phyloP scores from a whole-genome alignment of 805 yeast species.

The Saturnispora besseyi region DNA sequence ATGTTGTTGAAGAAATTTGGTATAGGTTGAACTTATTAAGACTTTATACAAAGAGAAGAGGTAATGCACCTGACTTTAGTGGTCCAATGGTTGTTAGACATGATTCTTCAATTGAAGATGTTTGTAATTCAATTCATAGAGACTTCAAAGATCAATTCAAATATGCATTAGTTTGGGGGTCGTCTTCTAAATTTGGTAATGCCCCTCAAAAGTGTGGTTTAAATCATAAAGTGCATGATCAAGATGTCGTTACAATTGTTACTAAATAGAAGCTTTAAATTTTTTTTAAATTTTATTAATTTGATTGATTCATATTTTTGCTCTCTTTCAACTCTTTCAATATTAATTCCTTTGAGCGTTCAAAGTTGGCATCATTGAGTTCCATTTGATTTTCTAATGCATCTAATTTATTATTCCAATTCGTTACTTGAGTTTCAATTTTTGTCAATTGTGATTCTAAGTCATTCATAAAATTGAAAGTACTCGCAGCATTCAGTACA shows the following conservation, averaged over 20 bases:
- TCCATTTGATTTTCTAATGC: slow-evolving; percentile 14
- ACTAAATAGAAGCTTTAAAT: slow-evolving; percentile 45
- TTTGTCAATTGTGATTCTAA: slow-evolving; percentile 14
- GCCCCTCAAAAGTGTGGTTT: slow-evolving; percentile 96
- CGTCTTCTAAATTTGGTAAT: slow-evolving; percentile 70
- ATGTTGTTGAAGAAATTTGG: slow-evolving; percentile 91
- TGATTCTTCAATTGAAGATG: slow-evolving; percentile 70
- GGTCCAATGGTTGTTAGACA: slow-evolving; percentile 90
- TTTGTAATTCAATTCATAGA: slow-evolving; percentile 87
- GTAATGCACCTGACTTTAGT: slow-evolving; percentile 65
- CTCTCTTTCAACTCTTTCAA: slow-evolving; percentile 8
- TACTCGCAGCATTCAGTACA: slow-evolving; percentile 5
- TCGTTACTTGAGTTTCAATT: slow-evolving; percentile 14
- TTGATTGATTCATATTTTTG: not conserved
- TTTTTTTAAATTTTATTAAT: not conserved
- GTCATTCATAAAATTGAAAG: slow-evolving; percentile 11
- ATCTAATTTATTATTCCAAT: slow-evolving; percentile 20
- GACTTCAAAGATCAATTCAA: slow-evolving; percentile 89
- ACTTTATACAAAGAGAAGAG: slow-evolving; percentile 82
- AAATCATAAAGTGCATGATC: slow-evolving; percentile 74
- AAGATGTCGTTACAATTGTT: slow-evolving; percentile 87
- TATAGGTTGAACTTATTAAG: slow-evolving; percentile 70
- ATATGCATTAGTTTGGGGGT: slow-evolving; percentile 95
- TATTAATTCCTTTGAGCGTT: slow-evolving; percentile 7
- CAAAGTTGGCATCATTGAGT: slow-evolving; percentile 9